These are phyloP conservation scores for Apiotrichum veenhuisii DNA, from an alignment of 1,284 basidiomycete species.

Conservation along the genomic window DNA sequence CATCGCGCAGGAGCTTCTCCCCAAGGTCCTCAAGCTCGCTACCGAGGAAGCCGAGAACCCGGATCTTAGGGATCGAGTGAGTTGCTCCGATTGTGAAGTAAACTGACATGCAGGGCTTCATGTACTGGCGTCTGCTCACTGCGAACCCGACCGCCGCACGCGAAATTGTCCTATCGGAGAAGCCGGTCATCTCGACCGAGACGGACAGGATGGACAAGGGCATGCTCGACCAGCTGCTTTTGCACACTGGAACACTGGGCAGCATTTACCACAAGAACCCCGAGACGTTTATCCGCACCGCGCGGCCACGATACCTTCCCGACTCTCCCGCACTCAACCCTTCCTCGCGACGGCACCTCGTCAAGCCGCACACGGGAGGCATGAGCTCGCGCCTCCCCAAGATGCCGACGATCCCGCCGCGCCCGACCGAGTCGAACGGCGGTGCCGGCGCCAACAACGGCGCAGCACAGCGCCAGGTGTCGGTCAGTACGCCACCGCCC, in stretches of 20 bases:
- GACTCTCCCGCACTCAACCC: constrained; percentile 49
- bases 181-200: constrained; percentile 95
- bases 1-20: constrained; percentile 81
- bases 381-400: constrained; percentile 7
- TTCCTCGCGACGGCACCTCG: constrained; percentile 48
- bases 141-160: constrained; percentile 85
- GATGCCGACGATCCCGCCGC: constrained; percentile 17
- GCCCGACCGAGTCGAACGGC: constrained; percentile 13
- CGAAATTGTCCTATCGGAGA: constrained; percentile 88
- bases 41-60: constrained; percentile 97
- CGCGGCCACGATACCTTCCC: constrained; percentile 44
- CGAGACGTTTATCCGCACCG: constrained; percentile 51
- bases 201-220: constrained; percentile 95
- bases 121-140: constrained; percentile 98
- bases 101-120: constrained; percentile 61
- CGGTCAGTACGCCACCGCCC: background rate
- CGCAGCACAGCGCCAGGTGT: constrained; percentile 2
- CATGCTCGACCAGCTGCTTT: constrained; percentile 67
- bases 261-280: constrained; percentile 51
- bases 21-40: constrained; percentile 83
- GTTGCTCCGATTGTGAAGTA: constrained; percentile 5
- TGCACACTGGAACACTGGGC: constrained; percentile 49
- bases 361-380: constrained; percentile 15
- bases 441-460: constrained; percentile 1
- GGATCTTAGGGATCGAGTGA: constrained; percentile 75